Percentiles rank a stretch among this genome's conserved stretches.
Evolutionary conservation across 176 grass and related monocot species (phyloP).

Genomic region (Typha latifolia): DNA sequence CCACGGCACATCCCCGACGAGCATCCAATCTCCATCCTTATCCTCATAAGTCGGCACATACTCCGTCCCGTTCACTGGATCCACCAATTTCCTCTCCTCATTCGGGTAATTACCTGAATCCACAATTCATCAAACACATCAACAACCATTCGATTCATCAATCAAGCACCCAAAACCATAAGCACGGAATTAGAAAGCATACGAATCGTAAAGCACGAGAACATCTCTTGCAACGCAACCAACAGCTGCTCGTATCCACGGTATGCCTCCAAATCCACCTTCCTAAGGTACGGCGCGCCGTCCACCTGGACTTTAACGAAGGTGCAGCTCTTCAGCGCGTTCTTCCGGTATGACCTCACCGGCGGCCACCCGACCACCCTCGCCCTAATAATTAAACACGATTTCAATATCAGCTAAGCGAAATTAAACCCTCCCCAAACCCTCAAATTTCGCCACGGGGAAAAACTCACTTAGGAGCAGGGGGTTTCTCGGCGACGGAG

Average conservation of each 20-base stretch:
- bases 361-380: slow-evolving; percentile 95
- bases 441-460: neutral
- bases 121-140: neutral
- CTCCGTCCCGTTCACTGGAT: slow-evolving; percentile 74
- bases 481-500: slow-evolving; percentile 27
- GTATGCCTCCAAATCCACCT: slow-evolving; percentile 80
- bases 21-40: slow-evolving; percentile 99
- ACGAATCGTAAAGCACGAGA: slow-evolving; percentile 97
- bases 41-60: slow-evolving; percentile 98
- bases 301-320: slow-evolving; percentile 97
- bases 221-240: slow-evolving; percentile 78
- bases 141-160: neutral
- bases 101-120: slow-evolving; percentile 66
- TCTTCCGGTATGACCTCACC: slow-evolving; percentile 70
- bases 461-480: slow-evolving; percentile 53
- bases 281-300: slow-evolving; percentile 81
- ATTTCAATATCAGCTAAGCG: neutral
- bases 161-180: neutral
- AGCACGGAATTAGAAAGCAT: neutral
- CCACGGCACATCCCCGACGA: slow-evolving; percentile 96
- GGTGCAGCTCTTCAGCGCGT: slow-evolving; percentile 55
- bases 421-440: neutral
- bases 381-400: slow-evolving; percentile 30
- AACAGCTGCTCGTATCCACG: slow-evolving; percentile 66
- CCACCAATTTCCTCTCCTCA: slow-evolving; percentile 79